Base-by-base conservation (phyloP, 2,329 filamentous ascomycete genomes). In the Colletotrichum siamense region DNA sequence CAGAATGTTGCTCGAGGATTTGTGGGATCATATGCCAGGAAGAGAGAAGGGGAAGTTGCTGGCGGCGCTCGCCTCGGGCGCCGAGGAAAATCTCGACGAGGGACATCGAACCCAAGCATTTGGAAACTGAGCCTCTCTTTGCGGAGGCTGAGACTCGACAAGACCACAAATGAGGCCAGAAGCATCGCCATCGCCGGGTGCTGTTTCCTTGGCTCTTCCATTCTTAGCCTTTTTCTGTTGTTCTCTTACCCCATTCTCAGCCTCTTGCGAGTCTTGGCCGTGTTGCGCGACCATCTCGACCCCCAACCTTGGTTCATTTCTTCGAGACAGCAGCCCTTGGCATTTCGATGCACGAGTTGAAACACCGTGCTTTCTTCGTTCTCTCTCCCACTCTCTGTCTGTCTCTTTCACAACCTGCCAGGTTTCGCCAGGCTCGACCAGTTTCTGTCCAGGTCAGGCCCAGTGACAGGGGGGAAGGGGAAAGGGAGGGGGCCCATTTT, bases 341-440 rank as follows among this genome's bases (percentile, higher is more conserved):
- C 70, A 69, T 59, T 76, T 61, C 64, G 74, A 69, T 65, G 74
- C 74, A 65, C 49, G 26, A 69, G 74, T 76, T 73, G 74, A 76
- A 76, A 76, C 74, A 52, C 74, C 57, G 34, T 61, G 63, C 49
- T 55, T 62, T 30, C 39, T 44, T 13, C 15, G 36, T 44, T 59
- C n/a, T 70, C 34, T 24, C 39, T 10, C 16, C 1, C 36, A 2
- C 15, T 69, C 30, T 8, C 36, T 24, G 12, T 16, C 16, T 57
- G 34, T 63, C 36, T 62, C 30, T 24, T 26, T 12, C 32, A 34
- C 18, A 26, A 70, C 32, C 64, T 44, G 18, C 61, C 39, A 67
- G 64, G 64, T 28, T 22, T 22, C 15, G 26, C 67, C 55, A 30
- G 67, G 66, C 22, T 55, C 44, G 55, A 68, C 28, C 39, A 22